These are phyloP conservation scores for Begonia masoniana DNA, from an alignment of 306 rosid species.

Conservation along the genomic window DNA sequence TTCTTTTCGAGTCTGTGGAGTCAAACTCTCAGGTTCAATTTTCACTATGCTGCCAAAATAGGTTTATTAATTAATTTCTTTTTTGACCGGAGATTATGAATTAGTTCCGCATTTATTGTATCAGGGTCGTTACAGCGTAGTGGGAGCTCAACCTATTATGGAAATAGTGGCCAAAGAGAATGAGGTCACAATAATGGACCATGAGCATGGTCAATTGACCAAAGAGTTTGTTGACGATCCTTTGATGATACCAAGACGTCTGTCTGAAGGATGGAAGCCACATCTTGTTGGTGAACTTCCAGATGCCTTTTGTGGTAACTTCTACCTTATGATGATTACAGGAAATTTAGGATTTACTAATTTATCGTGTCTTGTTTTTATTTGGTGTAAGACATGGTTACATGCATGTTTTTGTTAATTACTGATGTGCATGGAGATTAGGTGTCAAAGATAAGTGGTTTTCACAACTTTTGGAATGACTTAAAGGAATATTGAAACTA, in stretches of 20 bases:
- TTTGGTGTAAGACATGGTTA: background rate
- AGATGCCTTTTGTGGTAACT: constrained; percentile 70
- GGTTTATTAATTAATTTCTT: constrained; percentile 1
- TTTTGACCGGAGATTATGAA: constrained; percentile 1
- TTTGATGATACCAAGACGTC: constrained; percentile 36
- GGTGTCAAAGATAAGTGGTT: too few species aligned
- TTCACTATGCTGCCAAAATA: constrained; percentile 14
- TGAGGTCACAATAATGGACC: constrained; percentile 54
- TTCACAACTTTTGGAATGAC: too few species aligned
- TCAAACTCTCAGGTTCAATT: constrained; percentile 19
- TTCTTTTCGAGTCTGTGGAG: constrained; percentile 77
- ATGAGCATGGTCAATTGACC: constrained; percentile 30
- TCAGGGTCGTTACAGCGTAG: constrained; percentile 73
- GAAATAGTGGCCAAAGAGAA: constrained; percentile 77
- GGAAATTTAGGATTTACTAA: too few species aligned
- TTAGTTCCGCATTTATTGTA: constrained; percentile 12
- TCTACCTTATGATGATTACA: background rate
- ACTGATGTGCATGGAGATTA: background rate
- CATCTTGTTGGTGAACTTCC: constrained; percentile 46
- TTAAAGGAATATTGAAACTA: too few species aligned
- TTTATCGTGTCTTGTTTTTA: too few species aligned
- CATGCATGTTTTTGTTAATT: too few species aligned
- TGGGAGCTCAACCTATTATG: constrained; percentile 67
- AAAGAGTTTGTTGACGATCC: constrained; percentile 61
- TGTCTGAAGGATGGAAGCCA: constrained; percentile 63